A percentile compares a stretch with the other conserved stretches of the same genome.
These are phyloP conservation scores for Prinsepia uniflora DNA, from an alignment of 306 rosid genomes.

Conservation along the genomic window DNA sequence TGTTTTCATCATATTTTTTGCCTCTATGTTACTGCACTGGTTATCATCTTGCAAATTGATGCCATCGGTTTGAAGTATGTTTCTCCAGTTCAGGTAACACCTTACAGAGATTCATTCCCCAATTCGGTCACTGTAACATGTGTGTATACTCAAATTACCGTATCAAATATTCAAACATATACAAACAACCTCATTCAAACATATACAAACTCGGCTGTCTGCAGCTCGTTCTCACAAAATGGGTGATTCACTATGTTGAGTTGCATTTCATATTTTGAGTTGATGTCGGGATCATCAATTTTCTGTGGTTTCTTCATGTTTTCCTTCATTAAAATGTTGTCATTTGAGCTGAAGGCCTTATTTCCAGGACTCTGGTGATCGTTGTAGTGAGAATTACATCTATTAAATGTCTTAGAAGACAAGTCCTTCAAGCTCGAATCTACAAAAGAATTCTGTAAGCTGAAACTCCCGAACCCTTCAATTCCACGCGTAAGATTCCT, in stretches of 20 bases:
- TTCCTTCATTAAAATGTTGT: neutral
- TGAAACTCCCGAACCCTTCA: conserved; percentile 69
- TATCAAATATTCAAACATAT: neutral
- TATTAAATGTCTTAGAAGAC: conserved; percentile 26
- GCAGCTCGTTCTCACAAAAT: conserved; percentile 38
- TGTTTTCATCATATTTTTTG: neutral
- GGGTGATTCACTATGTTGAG: conserved; percentile 33
- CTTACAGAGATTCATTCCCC: too few species aligned
- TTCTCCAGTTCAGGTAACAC: too few species aligned
- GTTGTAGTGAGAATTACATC: conserved; percentile 38
- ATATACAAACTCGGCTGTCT: conserved; percentile 8
- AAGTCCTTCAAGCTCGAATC: conserved; percentile 27
- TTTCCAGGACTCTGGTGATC: conserved; percentile 15
- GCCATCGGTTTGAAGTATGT: neutral
- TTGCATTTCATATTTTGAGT: conserved; percentile 13
- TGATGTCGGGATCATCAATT: neutral
- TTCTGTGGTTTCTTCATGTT: conserved; percentile 9
- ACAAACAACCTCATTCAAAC: neutral
- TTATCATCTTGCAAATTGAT: neutral
- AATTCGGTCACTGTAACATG: neutral
- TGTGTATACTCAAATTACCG: neutral
- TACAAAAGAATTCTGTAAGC: conserved; percentile 11
- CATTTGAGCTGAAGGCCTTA: neutral
- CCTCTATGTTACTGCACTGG: neutral
- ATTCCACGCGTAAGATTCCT: conserved; percentile 51